Base-by-base conservation (phyloP, 164 flowering plant species). In the Litsea cubeba region DNA sequence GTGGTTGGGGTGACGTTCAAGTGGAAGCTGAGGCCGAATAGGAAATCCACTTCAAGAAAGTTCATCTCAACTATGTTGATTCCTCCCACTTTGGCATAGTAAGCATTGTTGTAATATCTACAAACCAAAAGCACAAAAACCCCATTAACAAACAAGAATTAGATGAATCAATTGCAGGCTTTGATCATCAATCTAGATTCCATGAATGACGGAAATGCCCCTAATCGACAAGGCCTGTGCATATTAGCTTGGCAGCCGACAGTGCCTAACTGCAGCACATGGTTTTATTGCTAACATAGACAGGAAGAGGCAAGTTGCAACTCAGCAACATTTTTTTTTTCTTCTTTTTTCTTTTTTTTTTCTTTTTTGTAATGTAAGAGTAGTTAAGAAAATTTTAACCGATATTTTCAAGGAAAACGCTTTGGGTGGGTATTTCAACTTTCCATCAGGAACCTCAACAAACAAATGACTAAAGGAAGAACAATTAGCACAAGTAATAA, bases 71-170 rank as follows among this genome's bases (percentile, higher is more conserved):
- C 73, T 68, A 85, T 88, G 89, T 89, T 90, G 64, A 94, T 90
- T 67, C 98, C 97, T 81, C 98, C 98, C 1, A 94, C 90, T 84
- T 88, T 91, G 25, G 95, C 98, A 83, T 90, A 94, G 79, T 94
- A 94, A 18, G 98, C 98, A 87, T 94, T 94, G 87, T 91, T 92
- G 84, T 94, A 94, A 32, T 85, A 89, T 86, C 98, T 94, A 91
- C 22, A 76, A 57, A 22, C 20, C 46, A 40, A 40, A 40, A 40
- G 1, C 46, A 40, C 46, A 58, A 1, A 6, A 6, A 40, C 46
- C 11, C 46, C 46, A 40, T 40, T 0, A 40, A 8, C 46, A 40
- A 40, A 18, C 11, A 23, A n/a, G 23, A 60, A 18, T 60, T 18
- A 60, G 24, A 11, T 5, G 5, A 60, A 18, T 20, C 23, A 18